phyloP scores from a whole-genome alignment of 352 stramenopile genomes.

The Aphanomyces stellatus region DNA sequence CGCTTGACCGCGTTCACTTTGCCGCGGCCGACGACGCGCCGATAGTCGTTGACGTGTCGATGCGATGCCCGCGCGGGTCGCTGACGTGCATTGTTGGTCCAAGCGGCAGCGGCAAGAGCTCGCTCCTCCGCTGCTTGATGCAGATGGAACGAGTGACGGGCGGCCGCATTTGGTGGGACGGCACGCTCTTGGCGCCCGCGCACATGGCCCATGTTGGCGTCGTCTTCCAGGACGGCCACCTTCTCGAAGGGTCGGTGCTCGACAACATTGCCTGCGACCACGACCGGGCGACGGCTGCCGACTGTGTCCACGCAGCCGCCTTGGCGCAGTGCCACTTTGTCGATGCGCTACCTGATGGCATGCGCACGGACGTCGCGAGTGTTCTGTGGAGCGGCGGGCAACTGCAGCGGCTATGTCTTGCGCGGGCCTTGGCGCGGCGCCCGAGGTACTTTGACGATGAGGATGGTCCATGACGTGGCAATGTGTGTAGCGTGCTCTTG shows the following conservation, averaged over 20 bases:
- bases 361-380: conserved; percentile 68
- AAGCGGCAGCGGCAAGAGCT: conserved; percentile 82
- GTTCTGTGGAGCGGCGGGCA: conserved; percentile 75
- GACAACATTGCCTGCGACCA: conserved; percentile 83
- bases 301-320: conserved; percentile 66
- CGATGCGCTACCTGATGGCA: conserved; percentile 64
- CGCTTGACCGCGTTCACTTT: conserved; percentile 75
- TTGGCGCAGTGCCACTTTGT: conserved; percentile 80
- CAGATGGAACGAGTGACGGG: conserved; percentile 63
- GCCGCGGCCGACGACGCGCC: conserved; percentile 64
- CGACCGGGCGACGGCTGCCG: conserved; percentile 45
- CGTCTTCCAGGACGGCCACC: conserved; percentile 77
- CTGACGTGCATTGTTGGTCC: conserved; percentile 80
- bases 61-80: conserved; percentile 60
- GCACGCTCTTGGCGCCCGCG: conserved; percentile 50
- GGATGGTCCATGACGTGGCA: background rate
- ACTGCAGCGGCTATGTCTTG: conserved; percentile 75
- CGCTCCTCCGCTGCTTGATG: conserved; percentile 75
- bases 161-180: conserved; percentile 70
- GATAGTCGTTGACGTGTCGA: conserved; percentile 62
- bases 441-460: conserved; percentile 21
- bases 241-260: conserved; percentile 77
- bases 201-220: conserved; percentile 60
- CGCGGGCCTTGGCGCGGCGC: conserved; percentile 61
- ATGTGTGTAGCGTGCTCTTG: conserved; percentile 41